Evolutionary conservation across 495 filamentous ascomycete genomes (phyloP), one percentile per base, ranked within the genome.

Genomic region (Mycothermus thermophilus): DNA sequence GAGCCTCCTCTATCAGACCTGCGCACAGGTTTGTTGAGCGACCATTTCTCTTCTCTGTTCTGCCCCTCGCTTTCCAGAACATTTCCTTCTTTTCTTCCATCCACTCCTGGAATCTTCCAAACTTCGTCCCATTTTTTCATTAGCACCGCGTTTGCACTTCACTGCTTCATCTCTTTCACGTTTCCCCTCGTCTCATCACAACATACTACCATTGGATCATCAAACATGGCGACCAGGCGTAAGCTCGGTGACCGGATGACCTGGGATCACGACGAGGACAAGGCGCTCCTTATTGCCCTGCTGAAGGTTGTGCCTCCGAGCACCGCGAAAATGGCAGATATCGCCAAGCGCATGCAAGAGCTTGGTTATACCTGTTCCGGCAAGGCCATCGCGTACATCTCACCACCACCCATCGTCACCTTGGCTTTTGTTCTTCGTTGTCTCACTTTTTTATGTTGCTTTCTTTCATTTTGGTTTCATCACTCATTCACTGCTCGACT

Each of bases 381-480:
- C 14, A 60, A 60, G 32, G 52, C 57, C 13, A 41, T 55, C 32
- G 42, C 46, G 45, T 52, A 50, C 35, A 34, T 9, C n/a, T n/a
- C n/a, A n/a, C n/a, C n/a, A n/a, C n/a, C n/a, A n/a, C n/a, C n/a
- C n/a, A n/a, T n/a, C n/a, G n/a, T n/a, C n/a, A n/a, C 9, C 11
- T 5, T 8, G 12, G 6, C 12, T 4, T 24, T n/a, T 17, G 8
- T 24, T 10, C 12, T 21, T 3, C 7, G 4, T 42, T 30, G 16
- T 38, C 18, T 37, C 20, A 34, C 22, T 15, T 26, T 32, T 37
- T 17, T 15, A 11, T 22, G 27, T 22, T 12, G 9, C 18, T 22
- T 21, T 15, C 19, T 16, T 22, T 14, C 17, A 12, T 25, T 34
- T 14, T 24, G 27, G 5, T 38, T 36, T 35, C 20, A 18, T 20